Percentiles rank a stretch among this genome's conserved stretches.
phyloP scores from a whole-genome alignment of 179 eudicot genomes.

The Patellifolia procumbens region DNA sequence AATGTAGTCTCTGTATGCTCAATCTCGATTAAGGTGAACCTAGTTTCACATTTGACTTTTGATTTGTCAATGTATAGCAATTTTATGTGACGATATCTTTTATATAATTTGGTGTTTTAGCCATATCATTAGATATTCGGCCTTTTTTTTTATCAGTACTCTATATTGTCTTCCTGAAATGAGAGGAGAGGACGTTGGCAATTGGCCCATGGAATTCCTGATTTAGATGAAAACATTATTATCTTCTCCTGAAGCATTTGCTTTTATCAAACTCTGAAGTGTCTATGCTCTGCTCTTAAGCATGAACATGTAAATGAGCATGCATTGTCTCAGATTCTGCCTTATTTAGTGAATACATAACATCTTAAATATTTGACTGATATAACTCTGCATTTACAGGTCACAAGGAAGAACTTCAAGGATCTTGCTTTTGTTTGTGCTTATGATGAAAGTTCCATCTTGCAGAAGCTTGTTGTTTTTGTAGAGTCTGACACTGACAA shows the following conservation, averaged over 20 bases:
- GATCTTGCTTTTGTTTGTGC: constrained; percentile 73
- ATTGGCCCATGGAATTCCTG: constrained; percentile 1
- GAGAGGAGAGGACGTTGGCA: neutral
- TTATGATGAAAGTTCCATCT: constrained; percentile 47
- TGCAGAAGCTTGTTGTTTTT: constrained; percentile 66
- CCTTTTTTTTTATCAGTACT: constrained; percentile 1
- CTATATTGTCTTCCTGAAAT: neutral
- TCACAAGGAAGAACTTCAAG: constrained; percentile 61
- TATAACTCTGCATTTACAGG: constrained; percentile 46
- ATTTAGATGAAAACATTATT: neutral
- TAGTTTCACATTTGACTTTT: neutral
- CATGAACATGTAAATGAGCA: constrained; percentile 10
- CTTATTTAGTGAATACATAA: neutral
- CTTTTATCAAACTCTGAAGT: neutral
- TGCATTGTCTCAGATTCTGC: neutral
- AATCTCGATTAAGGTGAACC: neutral
- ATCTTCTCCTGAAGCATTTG: neutral
- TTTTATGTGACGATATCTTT: neutral
- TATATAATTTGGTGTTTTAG: neutral
- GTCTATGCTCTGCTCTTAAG: constrained; percentile 4
- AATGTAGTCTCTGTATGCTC: neutral
- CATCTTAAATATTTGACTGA: constrained; percentile 15
- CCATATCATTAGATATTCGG: neutral
- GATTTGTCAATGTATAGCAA: constrained; percentile 3
- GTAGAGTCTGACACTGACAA: constrained; percentile 65